These are phyloP conservation scores for Petasospora rhodanensis DNA, from an alignment of 1,139 yeast genomes.

Conservation along the genomic window DNA sequence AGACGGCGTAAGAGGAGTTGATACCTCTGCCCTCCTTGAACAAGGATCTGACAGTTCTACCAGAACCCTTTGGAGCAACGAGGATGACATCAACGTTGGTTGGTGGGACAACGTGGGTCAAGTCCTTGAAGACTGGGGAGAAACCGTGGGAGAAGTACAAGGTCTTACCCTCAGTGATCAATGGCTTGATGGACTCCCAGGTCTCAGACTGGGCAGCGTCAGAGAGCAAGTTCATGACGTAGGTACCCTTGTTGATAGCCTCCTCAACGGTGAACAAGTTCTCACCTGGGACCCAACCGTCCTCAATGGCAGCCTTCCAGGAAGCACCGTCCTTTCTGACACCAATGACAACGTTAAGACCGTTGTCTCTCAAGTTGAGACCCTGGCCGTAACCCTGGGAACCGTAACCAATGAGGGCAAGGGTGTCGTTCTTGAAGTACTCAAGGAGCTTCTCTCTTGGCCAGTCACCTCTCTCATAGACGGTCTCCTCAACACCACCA, in stretches of 20 bases:
- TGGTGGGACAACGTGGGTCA: slow-evolving; percentile 96
- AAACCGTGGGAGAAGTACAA: slow-evolving; percentile 99
- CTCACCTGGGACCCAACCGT: slow-evolving; percentile 99
- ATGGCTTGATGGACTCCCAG: slow-evolving; percentile 82
- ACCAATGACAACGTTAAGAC: slow-evolving; percentile 95
- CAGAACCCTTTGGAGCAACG: slow-evolving; percentile 99
- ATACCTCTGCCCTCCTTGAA: slow-evolving; percentile 99
- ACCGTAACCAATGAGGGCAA: slow-evolving; percentile 98
- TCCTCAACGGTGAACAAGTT: slow-evolving; percentile 92
- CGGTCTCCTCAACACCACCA: slow-evolving; percentile 92
- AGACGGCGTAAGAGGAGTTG: slow-evolving; percentile 98
- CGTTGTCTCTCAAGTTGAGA: slow-evolving; percentile 97
- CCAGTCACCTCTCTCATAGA: slow-evolving; percentile 99
- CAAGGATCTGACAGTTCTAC: slow-evolving; percentile 98
- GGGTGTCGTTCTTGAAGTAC: slow-evolving; percentile 96
- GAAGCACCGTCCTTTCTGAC: slow-evolving; percentile 98
- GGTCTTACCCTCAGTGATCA: slow-evolving; percentile 94
- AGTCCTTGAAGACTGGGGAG: slow-evolving; percentile 97
- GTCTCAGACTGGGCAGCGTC: slow-evolving; percentile 99
- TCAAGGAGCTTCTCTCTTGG: slow-evolving; percentile 94
- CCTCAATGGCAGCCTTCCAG: slow-evolving; percentile 99
- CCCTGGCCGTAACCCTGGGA: slow-evolving; percentile 99
- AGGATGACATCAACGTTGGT: slow-evolving; percentile 91
- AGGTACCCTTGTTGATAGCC: slow-evolving; percentile 89
- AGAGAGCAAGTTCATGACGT: slow-evolving; percentile 94